Conservation (phyloP, 2,329 filamentous ascomycete genomes). For the Talaromyces sp. region DNA sequence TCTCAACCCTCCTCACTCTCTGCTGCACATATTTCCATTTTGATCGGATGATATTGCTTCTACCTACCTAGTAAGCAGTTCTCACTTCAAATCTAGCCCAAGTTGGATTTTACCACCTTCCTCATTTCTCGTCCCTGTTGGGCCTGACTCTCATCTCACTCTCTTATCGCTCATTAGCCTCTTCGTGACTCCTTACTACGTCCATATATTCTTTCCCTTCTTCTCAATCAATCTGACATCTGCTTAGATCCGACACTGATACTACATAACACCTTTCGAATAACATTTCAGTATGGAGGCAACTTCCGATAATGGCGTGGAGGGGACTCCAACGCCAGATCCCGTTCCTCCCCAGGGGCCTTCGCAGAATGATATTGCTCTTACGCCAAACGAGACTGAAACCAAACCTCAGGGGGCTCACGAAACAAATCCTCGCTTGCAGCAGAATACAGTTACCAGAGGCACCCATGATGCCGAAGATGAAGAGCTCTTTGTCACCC, state of each 20-base stretch:
- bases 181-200: background rate
- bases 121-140: background rate
- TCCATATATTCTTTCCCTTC: background rate
- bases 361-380: background rate
- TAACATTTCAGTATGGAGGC: background rate
- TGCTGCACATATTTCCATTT: background rate
- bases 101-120: background rate
- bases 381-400: background rate
- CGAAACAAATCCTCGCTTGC: background rate
- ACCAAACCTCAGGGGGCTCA: background rate
- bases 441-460: background rate
- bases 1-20: background rate
- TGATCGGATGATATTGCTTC: background rate
- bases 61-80: background rate
- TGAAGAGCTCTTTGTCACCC: slow-evolving; percentile 7
- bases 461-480: background rate
- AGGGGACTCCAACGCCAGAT: too few relatives aligned
- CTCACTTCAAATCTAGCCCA: background rate
- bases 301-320: background rate
- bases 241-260: background rate
- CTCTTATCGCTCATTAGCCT: background rate
- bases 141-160: background rate
- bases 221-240: background rate
- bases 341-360: background rate
- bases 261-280: background rate